Conservation (phyloP, 2,329 filamentous ascomycete genomes). For the Diaporthe vexans region DNA sequence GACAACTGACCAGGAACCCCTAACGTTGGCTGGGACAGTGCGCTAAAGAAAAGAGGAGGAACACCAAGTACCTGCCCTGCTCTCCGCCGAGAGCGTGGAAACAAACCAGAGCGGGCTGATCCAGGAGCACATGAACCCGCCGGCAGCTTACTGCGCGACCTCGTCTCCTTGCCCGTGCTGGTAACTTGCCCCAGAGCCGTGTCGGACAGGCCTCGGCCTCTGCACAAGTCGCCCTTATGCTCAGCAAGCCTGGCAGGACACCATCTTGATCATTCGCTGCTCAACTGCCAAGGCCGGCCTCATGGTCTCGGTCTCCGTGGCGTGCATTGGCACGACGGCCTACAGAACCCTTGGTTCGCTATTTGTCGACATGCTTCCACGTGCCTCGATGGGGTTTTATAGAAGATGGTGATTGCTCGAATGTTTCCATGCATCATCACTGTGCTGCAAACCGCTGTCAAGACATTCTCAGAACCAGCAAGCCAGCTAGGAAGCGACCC, state of each 20-base stretch:
- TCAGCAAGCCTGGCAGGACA: neutral
- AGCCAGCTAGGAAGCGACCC: neutral
- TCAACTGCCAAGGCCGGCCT: slow-evolving; percentile 6
- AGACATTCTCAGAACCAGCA: neutral
- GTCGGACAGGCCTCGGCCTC: neutral
- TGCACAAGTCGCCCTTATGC: neutral
- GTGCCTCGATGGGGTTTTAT: neutral
- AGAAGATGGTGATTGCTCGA: neutral
- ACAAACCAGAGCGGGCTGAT: neutral
- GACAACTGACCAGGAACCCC: neutral
- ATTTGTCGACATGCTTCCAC: neutral
- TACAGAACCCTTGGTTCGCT: neutral
- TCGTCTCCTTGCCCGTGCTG: neutral
- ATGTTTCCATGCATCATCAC: neutral
- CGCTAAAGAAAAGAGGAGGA: slow-evolving; percentile 32
- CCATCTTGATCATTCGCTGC: neutral
- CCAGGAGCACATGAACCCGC: slow-evolving; percentile 13
- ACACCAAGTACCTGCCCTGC: slow-evolving; percentile 1
- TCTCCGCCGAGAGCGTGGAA: neutral
- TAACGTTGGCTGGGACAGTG: neutral
- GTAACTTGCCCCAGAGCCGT: neutral
- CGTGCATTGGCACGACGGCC: neutral
- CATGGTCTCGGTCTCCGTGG: neutral
- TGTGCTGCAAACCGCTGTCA: slow-evolving; percentile 18
- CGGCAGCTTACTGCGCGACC: neutral